Evolutionary conservation across 1,284 basidiomycete genomes (phyloP), one percentile per base, ranked within the genome.

Genomic region (Ustilago bromivora): DNA sequence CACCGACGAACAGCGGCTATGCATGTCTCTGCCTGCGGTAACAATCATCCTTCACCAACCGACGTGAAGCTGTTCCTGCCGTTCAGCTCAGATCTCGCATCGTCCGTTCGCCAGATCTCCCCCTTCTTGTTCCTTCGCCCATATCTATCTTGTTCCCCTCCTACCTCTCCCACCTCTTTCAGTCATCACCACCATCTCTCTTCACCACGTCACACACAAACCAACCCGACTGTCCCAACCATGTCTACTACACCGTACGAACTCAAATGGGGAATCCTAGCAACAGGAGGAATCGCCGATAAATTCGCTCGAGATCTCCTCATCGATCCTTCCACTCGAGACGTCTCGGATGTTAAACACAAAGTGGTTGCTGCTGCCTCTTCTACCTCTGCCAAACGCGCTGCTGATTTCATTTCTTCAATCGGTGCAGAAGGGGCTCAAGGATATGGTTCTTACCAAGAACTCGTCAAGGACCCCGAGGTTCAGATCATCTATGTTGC

Each of bases 391-490:
- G 87, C 90, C 17, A 88, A 89, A 31, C 92, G 91, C 52, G 94
- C 94, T 4, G 87, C 90, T 68, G 89, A 89, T 43, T 96, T 96
- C 85, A 91, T 95, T 80, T 83, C 89, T 47, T 87, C 87, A 35
- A 78, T 81, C 52, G 85, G 82, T 23, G 70, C 89, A 17, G 88
- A 84, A 0, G 82, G 87, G 31, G 90, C 91, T 79, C 92, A 91
- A 81, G 90, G 91, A 4, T 94, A 92, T 78, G 93, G 92, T 13
- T 89, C 89, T 23, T 96, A 97, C 82, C 89, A 90, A 58, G 91
- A 92, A 62, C 90, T 96, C 1, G 94, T 91, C 78, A 88, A 89
- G 11, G 92, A 95, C 84, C 88, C 89, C 72, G 91, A 92, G 49
- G 70, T 89, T 75, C 78, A 88, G 56, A 87, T 76, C 47, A 56